Base-by-base conservation (phyloP, 768 basidiomycete genomes). In the Leucogyrophana mollusca region DNA sequence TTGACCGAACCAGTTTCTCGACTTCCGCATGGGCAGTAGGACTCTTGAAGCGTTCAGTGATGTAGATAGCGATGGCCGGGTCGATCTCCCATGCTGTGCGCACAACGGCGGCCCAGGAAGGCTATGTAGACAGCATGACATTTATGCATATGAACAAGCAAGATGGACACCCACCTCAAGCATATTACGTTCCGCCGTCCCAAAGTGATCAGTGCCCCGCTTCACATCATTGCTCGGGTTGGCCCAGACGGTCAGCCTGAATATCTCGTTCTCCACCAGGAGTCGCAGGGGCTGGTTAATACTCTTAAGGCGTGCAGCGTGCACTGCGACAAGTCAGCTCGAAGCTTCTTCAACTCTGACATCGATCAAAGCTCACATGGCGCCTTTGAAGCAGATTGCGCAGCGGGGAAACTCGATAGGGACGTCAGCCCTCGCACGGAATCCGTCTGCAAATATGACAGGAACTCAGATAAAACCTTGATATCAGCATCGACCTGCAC, bases 221-320 rank as follows among this genome's bases (percentile, higher is more conserved):
- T 78, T 82, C 4, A 73, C 56, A 51, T 96, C 94, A 49, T 85
- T 87, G 23, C 78, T 75, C 0, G 92, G 90, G 64, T 98, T 98
- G 35, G 74, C 74, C 96, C 96, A 98, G 7, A 98, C 94, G 4
- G 72, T 78, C 34, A 98, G 68, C 13, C 94, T 78, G 56, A 77
- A 82, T 34, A 97, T 83, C 62, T 99, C 96, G 59, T 91, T 94
- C 64, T 95, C 92, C 6, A 93, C 83, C 10, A 98, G 76, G 7
- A 95, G 67, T 17, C 85, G 77, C n/a, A 97, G 70, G 0, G 95
- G 84, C 16, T 79, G 74, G 47, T 87, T 87, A 4, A 87, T 69
- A 35, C 73, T 82, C 45, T 81, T 80, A 32, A 95, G 78, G 34
- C 77, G 76, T 4, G 72, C 66, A 10, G 66, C 61, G 56, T 83